Evolutionary conservation across 225 moss, liverwort and hornwort species (phyloP), one percentile per base, ranked within the genome.

Genomic region (Sphagnum tenellum): DNA sequence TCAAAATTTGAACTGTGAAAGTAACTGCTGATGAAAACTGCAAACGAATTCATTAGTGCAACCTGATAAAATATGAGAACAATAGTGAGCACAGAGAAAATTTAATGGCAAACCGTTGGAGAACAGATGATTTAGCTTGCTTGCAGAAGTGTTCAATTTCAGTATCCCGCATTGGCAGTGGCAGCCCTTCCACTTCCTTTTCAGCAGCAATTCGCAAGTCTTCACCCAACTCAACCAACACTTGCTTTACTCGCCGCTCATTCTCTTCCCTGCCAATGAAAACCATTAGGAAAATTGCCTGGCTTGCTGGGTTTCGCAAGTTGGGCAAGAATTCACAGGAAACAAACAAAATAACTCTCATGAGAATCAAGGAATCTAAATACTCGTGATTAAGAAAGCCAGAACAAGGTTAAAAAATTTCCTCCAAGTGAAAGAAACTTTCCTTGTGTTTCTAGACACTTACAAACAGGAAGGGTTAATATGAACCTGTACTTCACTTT

Each of bases 231-330:
- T 89, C 81, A 64, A 91, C 87, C 61, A 94, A 64, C 45, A 94
- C 91, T 78, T 94, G 87, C 70, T 82, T 91, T 68, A 94, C 94
- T 63, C 89, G 81, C 60, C 83, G 87, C 69, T 94, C 94, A 69
- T 94, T 94, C 68, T 94, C 91, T 67, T 94, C 94, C 68, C 86
- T 91, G 69, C 53, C 55, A 59, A 75, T 52, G 7, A 60, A 44
- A 3, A 13, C 4, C 9, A 4, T 46, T 9, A 9, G 55, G 47
- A 58, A 67, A 29, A 29, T 29, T 29, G 29, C 29, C 29, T 29
- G 29, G 1, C 29, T 29, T 29, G 29, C 29, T 29, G 29, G 29
- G 29, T 29, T 29, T 29, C 1, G 29, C 29, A 29, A 29, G 29
- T 29, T 29, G 29, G 29, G 29, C 29, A 29, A 29, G 29, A 29